Evolutionary conservation across 1,284 basidiomycete species (phyloP).

Genomic region (Cryptococcus sp.): DNA sequence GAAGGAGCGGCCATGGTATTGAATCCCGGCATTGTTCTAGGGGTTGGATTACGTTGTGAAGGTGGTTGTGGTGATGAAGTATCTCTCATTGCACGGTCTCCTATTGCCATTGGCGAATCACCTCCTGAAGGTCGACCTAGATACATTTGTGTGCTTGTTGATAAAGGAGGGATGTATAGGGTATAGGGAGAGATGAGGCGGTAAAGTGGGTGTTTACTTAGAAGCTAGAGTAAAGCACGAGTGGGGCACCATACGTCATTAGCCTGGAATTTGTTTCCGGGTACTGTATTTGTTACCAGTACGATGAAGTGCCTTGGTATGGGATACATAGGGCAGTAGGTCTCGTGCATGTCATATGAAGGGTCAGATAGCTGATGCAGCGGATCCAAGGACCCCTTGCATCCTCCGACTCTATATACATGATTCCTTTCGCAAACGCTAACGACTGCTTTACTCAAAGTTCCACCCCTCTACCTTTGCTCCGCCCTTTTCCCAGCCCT

Average conservation of each 20-base stretch:
- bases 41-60: slow-evolving; percentile 36
- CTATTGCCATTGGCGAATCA: slow-evolving; percentile 48
- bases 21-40: slow-evolving; percentile 17
- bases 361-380: too few species aligned
- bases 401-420: too few species aligned
- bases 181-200: background rate
- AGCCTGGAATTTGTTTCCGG: too few species aligned
- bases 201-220: background rate
- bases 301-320: too few species aligned
- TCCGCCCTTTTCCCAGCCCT: slow-evolving; percentile 3
- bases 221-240: too few species aligned
- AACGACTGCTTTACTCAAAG: background rate
- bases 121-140: slow-evolving; percentile 45
- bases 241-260: too few species aligned
- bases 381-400: too few species aligned
- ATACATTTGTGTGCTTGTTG: slow-evolving; percentile 16
- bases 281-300: too few species aligned
- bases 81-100: slow-evolving; percentile 43
- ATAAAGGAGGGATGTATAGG: background rate
- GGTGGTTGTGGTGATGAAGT: slow-evolving; percentile 40
- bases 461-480: background rate
- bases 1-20: slow-evolving; percentile 31
- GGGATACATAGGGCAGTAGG: too few species aligned
- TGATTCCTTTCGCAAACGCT: too few species aligned
- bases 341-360: too few species aligned